Base-by-base conservation (phyloP, 2,329 filamentous ascomycete genomes). In the Apiospora sp. region DNA sequence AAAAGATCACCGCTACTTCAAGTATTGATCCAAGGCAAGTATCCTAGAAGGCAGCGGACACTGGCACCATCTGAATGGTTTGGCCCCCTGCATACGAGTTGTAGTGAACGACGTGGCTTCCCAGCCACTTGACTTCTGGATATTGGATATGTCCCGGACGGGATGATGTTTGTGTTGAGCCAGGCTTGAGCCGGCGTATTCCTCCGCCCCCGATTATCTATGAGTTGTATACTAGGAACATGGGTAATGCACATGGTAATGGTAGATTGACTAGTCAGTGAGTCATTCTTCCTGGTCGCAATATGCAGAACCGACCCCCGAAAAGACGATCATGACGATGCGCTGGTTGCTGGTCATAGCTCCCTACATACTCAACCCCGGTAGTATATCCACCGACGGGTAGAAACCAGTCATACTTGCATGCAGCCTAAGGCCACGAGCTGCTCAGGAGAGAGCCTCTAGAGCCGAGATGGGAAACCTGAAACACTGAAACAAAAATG, bases 1-100 rank as follows among this genome's bases (percentile, higher is more conserved):
- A n/a, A 27, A 61, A 37, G 58, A 41, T 30, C 19, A 41, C 58
- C 19, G 19, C 58, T n/a, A 64, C 54, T 61, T 61, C 27, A 34
- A 19, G 19, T 22, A 19, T n/a, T n/a, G 37, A 16, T 37, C 54
- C 54, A 61, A 41, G 34, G 54, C 37, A 37, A 61, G 54, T 34
- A 30, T n/a, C 30, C 16, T 27, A 30, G 19, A 61, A 58, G 44
- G 5, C 30, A 37, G 58, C 58, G 34, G 58, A 64, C 14, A 34
- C 58, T 64, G 14, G 10, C 58, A 64, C 58, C 58, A 41, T 64
- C 22, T 64, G 58, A 22, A 64, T n/a, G 34, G 58, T 64, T 64
- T 64, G 58, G 34, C 58, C 72, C 72, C 72, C 72, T 73, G 72
- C 72, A 73, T 73, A 68, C 27, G 67, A 30, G 24, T 46, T 48